Conservation (phyloP, 2,329 filamentous ascomycete genomes). For the Aureobasidium namibiae region DNA sequence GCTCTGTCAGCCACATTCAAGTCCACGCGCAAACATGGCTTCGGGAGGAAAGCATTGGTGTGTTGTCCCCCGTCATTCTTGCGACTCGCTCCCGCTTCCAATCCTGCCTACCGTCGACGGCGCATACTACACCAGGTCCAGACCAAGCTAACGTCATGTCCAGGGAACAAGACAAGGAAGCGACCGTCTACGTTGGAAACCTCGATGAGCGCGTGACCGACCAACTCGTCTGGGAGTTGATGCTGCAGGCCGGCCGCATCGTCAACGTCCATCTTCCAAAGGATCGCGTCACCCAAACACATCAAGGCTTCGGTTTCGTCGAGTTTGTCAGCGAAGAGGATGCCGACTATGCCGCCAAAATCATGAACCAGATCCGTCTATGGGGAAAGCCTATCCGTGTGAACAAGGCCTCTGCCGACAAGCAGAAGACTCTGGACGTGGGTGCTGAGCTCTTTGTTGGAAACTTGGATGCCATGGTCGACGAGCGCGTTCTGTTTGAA, state of each 20-base stretch:
- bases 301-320: constrained; percentile 98
- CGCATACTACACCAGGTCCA: background rate
- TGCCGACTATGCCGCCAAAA: constrained; percentile 90
- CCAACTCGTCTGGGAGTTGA: constrained; percentile 89
- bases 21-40: constrained; percentile 44
- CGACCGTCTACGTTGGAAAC: constrained; percentile 95
- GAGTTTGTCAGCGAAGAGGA: constrained; percentile 94
- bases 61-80: constrained; percentile 17
- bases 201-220: constrained; percentile 94
- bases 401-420: constrained; percentile 90
- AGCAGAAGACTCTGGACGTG: constrained; percentile 90
- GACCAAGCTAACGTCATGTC: background rate
- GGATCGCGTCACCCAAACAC: constrained; percentile 91
- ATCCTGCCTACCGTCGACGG: background rate
- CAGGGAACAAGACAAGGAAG: constrained; percentile 96
- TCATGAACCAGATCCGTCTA: constrained; percentile 91
- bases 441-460: constrained; percentile 96
- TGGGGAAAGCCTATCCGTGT: constrained; percentile 93
- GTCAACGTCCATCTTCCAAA: constrained; percentile 97
- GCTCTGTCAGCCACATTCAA: background rate
- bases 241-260: constrained; percentile 91
- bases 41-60: constrained; percentile 68
- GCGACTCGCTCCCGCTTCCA: background rate
- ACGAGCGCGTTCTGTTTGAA: constrained; percentile 93
- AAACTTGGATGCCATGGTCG: constrained; percentile 87